Evolutionary conservation across 257 asterid species (phyloP), one percentile per base, ranked within the genome.

Genomic region (Solanum rostratum): DNA sequence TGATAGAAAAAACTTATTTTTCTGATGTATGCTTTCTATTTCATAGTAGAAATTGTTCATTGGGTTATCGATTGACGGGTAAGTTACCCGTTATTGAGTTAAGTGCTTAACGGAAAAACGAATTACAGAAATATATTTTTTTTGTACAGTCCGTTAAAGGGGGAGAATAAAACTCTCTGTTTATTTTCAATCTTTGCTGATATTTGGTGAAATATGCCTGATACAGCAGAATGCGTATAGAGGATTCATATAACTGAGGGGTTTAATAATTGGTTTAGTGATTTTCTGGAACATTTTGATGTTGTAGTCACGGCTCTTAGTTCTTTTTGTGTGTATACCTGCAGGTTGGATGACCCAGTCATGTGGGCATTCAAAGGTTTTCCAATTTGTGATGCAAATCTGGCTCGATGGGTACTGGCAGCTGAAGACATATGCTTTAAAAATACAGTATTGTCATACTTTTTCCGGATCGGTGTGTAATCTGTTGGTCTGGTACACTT

Each of bases 371-470:
- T 90, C 86, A 92, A 92, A 90, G 97, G 89, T 74, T 97, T 97
- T 80, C 99, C 99, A 2, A 81, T 84, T n/a, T 84, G 90, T 15
- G 95, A 95, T 90, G 86, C 93, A 29, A 91, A 90, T 22, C 82
- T 91, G 84, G 98, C 87, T 39, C 92, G 99, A 86, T 97, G 99
- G 99, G 99, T 95, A 50, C 91, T 95, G 70, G 92, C 99, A 45
- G 98, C 99, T 41, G 99, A 97, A 89, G 99, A 97, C 84, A 95
- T 97, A 73, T 97, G 99, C 94, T 97, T 95, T 90, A 95, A 87
- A 87, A 95, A 94, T 80, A 87, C 89, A 73, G 87, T 91, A 83
- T 87, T 91, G 76, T 95, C 99, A 13, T 97, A 97, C 88, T 84
- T 93, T 86, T 97, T 97, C 87, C 90, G 99, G 71, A 89, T 95